These are phyloP conservation scores for Penicillium psychrofluorescens DNA, from an alignment of 495 filamentous ascomycete genomes.

Conservation along the genomic window DNA sequence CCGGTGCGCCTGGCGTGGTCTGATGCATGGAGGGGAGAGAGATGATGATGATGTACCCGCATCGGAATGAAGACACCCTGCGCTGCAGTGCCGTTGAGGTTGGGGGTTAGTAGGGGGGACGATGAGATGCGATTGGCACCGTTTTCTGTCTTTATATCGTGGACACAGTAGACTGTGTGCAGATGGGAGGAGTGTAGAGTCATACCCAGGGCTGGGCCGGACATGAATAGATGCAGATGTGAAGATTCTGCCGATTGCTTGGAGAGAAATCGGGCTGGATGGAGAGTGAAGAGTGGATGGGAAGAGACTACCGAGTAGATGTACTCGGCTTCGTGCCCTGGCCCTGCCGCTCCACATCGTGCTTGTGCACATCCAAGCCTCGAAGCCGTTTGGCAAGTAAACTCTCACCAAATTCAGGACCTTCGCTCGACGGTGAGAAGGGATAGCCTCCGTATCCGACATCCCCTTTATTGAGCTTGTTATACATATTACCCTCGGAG, in stretches of 20 bases:
- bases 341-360: constrained; percentile 1
- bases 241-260: too few relatives aligned
- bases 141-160: too few relatives aligned
- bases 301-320: too few relatives aligned
- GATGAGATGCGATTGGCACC: too few relatives aligned
- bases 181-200: too few relatives aligned
- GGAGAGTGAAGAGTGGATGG: too few relatives aligned
- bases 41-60: neutral
- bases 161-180: too few relatives aligned
- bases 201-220: too few relatives aligned
- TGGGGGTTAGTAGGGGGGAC: neutral
- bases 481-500: constrained; percentile 37
- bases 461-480: constrained; percentile 62
- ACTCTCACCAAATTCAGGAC: constrained; percentile 43
- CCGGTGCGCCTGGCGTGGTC: constrained; percentile 5
- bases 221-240: too few relatives aligned
- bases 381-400: constrained; percentile 48
- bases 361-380: constrained; percentile 38
- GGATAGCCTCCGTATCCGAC: constrained; percentile 56
- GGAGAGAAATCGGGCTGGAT: too few relatives aligned
- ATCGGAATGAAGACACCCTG: neutral
- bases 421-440: constrained; percentile 26
- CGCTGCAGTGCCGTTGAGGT: neutral
- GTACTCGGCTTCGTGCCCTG: too few relatives aligned
- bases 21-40: constrained; percentile 1